Evolutionary conservation across 129 eudicot species (phyloP), one percentile per base, ranked within the genome.

Genomic region (Flaveria robusta): DNA sequence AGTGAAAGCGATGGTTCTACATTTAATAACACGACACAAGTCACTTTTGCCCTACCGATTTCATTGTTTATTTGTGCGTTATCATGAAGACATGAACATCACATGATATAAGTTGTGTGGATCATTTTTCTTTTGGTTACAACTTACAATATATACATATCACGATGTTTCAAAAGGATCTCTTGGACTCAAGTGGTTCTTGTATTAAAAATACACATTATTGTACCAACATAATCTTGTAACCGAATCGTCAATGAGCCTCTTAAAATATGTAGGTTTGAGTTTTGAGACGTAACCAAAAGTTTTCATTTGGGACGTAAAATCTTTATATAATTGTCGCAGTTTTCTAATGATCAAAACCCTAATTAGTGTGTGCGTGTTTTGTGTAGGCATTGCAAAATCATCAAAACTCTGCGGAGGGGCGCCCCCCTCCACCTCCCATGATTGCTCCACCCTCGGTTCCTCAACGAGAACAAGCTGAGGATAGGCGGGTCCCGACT

Each of bases 341-440:
- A 3, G n/a, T 24, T 23, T 16, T 68, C 10, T 10, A 41, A 68
- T 39, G 31, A 42, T 41, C 31, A 16, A 27, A 45, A 13, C 41
- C 12, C 29, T 72, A 31, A 72, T 39, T 18, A 11, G 42, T 43
- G 15, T 29, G 11, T 79, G 22, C 7, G 8, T 45, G 43, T 50
- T 19, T 59, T 50, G 50, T 51, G 42, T 79, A 72, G 83, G 74
- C 16, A n/a, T 27, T 24, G 55, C 66, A 37, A 77, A 66, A 70
- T 24, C 20, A 56, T 46, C 75, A 77, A 5, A 59, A 72, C 68
- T 42, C 79, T 0, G n/a, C 18, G 7, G 69, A 52, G 14, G 63
- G 82, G 20, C 74, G 22, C 9, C 76, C 85, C 0, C 85, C 87
- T 3, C 81, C 81, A 2, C 67, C 71, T 45, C 79, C 84, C 2